A percentile compares a stretch with the other conserved stretches of the same genome.
Evolutionary conservation across 306 rosid genomes (phyloP).

Genomic region (Cyclanthera cordifolia): DNA sequence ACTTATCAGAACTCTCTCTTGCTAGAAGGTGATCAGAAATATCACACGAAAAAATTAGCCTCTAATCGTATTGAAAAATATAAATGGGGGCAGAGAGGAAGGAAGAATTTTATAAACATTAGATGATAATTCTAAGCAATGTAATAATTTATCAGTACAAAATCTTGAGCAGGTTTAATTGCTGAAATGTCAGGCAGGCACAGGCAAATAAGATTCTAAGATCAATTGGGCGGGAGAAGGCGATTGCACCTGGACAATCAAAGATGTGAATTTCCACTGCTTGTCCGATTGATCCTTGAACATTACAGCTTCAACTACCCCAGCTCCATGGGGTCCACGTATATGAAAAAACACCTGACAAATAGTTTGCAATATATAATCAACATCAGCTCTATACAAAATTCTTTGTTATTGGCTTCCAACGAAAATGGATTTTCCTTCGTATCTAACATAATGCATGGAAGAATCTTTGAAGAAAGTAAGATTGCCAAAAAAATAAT

Average conservation of each 20-base stretch:
- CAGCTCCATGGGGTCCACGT: slow-evolving; percentile 87
- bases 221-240: slow-evolving; percentile 71
- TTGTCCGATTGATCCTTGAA: slow-evolving; percentile 59
- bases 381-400: background rate
- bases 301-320: slow-evolving; percentile 78
- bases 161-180: slow-evolving; percentile 20
- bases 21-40: background rate
- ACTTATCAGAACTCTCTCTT: slow-evolving; percentile 8
- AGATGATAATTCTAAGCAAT: background rate
- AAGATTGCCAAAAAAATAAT: no score
- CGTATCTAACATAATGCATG: no score
- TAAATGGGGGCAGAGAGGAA: background rate
- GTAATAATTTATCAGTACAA: slow-evolving; percentile 21
- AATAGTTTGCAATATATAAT: slow-evolving; percentile 3
- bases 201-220: slow-evolving; percentile 80
- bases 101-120: slow-evolving; percentile 8
- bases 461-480: no score
- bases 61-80: background rate
- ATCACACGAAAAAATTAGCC: background rate
- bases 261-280: slow-evolving; percentile 73
- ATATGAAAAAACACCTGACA: slow-evolving; percentile 73
- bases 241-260: slow-evolving; percentile 69
- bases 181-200: slow-evolving; percentile 39
- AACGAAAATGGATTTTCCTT: no score
- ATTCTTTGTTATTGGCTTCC: background rate